Percentiles rank a stretch among this genome's conserved stretches.
Evolutionary conservation across 352 stramenopile species (phyloP).

Genomic region (Phytophthora sp.): DNA sequence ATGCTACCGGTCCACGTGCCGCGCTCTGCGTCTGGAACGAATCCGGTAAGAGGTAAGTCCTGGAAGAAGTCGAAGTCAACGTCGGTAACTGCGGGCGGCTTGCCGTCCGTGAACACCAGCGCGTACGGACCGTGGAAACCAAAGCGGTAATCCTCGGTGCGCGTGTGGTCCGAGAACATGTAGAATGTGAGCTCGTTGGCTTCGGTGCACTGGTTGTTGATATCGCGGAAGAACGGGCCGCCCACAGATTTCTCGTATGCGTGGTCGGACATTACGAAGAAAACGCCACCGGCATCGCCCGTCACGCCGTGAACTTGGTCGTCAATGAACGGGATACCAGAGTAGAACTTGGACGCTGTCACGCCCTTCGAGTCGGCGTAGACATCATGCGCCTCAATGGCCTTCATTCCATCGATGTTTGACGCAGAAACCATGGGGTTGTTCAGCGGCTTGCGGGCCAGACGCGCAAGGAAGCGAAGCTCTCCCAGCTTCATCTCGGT

Average conservation of each 20-base stretch:
- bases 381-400: slow-evolving; percentile 56
- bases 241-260: slow-evolving; percentile 56
- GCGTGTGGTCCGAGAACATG: slow-evolving; percentile 69
- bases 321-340: slow-evolving; percentile 45
- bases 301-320: slow-evolving; percentile 52
- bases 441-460: slow-evolving; percentile 39
- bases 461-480: slow-evolving; percentile 54
- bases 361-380: slow-evolving; percentile 36
- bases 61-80: slow-evolving; percentile 63
- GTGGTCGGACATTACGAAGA: slow-evolving; percentile 55
- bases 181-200: slow-evolving; percentile 64
- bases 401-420: slow-evolving; percentile 40
- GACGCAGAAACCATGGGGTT: slow-evolving; percentile 38
- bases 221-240: slow-evolving; percentile 62
- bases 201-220: slow-evolving; percentile 63
- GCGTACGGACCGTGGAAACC: slow-evolving; percentile 63
- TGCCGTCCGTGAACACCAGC: slow-evolving; percentile 51
- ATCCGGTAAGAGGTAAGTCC: slow-evolving; percentile 42
- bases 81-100: slow-evolving; percentile 18
- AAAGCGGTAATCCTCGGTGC: slow-evolving; percentile 54
- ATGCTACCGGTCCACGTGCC: slow-evolving; percentile 43
- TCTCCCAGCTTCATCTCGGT: slow-evolving; percentile 40
- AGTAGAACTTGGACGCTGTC: slow-evolving; percentile 54
- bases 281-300: slow-evolving; percentile 43
- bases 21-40: slow-evolving; percentile 38